A percentile compares a stretch with the other conserved stretches of the same genome.
Conservation (phyloP, 129 eudicot species). For the Chrysanthemum lavandulifolium region DNA sequence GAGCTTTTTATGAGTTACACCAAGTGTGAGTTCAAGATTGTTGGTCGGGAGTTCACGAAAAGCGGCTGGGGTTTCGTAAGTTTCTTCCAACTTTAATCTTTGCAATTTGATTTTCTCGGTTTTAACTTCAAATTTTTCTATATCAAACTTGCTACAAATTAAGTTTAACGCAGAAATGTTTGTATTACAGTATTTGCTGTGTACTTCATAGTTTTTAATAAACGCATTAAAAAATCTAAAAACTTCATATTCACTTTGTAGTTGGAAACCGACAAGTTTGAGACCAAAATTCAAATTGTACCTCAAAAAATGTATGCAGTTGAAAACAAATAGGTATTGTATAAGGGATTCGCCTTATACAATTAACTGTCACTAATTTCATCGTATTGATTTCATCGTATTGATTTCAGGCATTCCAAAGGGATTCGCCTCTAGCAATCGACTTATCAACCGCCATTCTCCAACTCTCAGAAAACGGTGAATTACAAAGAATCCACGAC, state of each 20-base stretch:
- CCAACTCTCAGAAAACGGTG: slow-evolving; percentile 63
- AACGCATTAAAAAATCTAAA: too few species aligned
- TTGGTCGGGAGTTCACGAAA: slow-evolving; percentile 82
- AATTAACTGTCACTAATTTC: too few species aligned
- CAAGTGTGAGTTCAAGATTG: slow-evolving; percentile 56
- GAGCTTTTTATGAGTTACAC: slow-evolving; percentile 63
- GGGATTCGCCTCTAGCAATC: slow-evolving; percentile 72
- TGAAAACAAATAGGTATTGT: too few species aligned
- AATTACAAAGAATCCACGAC: slow-evolving; percentile 59
- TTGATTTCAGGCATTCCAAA: slow-evolving; percentile 57
- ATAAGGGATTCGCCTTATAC: too few species aligned
- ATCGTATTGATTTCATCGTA: slow-evolving; percentile 16
- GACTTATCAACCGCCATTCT: slow-evolving; percentile 67
- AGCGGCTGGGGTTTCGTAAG: slow-evolving; percentile 98
- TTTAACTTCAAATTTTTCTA: neutral
- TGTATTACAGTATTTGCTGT: too few species aligned
- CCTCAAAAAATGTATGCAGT: too few species aligned
- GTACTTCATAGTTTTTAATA: too few species aligned
- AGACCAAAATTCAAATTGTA: too few species aligned
- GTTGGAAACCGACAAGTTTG: too few species aligned
- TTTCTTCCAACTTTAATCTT: slow-evolving; percentile 11
- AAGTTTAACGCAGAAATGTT: neutral
- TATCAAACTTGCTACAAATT: neutral
- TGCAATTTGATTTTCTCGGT: neutral
- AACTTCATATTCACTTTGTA: too few species aligned